A percentile compares a stretch with the other conserved stretches of the same genome.
Evolutionary conservation across 768 basidiomycete genomes (phyloP).

Genomic region (Leccinum boreale): DNA sequence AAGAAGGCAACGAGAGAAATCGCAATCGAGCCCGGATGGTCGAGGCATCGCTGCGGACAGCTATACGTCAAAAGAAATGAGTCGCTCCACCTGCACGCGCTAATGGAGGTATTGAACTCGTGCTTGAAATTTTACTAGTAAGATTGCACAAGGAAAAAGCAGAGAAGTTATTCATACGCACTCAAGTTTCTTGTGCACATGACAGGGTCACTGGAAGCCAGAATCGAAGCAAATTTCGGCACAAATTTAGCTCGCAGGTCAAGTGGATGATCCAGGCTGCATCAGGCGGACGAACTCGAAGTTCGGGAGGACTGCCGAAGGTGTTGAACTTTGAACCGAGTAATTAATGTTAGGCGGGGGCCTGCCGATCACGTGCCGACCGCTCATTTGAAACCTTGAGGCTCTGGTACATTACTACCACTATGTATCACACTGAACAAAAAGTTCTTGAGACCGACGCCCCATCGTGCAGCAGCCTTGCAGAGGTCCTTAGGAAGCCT

Average conservation of each 20-base stretch:
- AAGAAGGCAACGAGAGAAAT: neutral
- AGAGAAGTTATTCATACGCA: neutral
- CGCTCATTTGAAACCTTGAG: neutral
- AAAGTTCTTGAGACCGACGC: neutral
- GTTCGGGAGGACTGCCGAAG: constrained; percentile 4
- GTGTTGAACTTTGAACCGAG: constrained; percentile 14
- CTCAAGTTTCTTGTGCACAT: neutral
- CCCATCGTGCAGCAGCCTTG: neutral
- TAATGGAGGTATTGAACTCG: neutral
- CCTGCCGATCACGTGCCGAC: neutral
- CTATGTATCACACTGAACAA: neutral
- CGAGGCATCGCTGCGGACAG: too few species aligned
- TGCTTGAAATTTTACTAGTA: neutral
- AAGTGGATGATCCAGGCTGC: neutral
- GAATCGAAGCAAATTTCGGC: neutral
- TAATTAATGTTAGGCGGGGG: neutral
- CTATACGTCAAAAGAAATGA: neutral
- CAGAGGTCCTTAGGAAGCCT: neutral
- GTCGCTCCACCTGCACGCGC: neutral
- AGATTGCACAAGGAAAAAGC: neutral
- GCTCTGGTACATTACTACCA: neutral
- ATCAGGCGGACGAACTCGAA: neutral
- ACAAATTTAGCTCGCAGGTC: neutral
- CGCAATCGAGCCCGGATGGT: neutral
- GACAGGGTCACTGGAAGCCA: constrained; percentile 3